phyloP scores from a whole-genome alignment of 768 basidiomycete species.

The Neoboletus magnificus region DNA sequence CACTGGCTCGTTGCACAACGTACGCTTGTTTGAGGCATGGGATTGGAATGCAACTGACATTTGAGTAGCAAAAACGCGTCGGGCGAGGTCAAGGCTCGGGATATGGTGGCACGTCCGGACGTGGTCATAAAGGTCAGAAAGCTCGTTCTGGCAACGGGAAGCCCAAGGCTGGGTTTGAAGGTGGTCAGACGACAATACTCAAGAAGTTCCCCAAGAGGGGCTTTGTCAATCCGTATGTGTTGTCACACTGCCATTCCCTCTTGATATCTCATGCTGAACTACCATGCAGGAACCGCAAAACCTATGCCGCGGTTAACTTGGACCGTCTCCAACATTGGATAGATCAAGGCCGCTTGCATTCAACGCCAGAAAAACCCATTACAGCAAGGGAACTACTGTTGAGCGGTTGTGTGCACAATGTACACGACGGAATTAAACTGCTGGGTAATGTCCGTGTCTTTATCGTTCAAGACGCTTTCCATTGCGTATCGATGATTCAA shows the following conservation, averaged over 20 bases:
- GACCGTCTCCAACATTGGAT: conserved; percentile 91
- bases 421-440: conserved; percentile 89
- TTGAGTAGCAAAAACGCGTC: conserved; percentile 81
- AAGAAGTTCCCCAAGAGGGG: conserved; percentile 91
- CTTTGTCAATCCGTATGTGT: conserved; percentile 84
- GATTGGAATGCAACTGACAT: conserved; percentile 4
- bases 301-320: conserved; percentile 81
- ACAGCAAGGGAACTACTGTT: conserved; percentile 82
- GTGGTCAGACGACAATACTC: conserved; percentile 93
- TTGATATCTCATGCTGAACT: background rate
- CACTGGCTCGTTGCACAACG: conserved; percentile 64
- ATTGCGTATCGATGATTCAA: background rate
- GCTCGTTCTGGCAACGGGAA: conserved; percentile 87
- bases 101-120: conserved; percentile 87
- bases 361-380: conserved; percentile 77
- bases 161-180: conserved; percentile 82
- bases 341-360: conserved; percentile 74
- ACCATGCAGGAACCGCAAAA: conserved; percentile 61
- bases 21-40: conserved; percentile 27
- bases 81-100: conserved; percentile 93
- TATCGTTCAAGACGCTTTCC: background rate
- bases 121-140: conserved; percentile 95
- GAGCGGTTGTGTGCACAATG: conserved; percentile 85
- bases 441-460: conserved; percentile 65
- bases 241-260: background rate